Evolutionary conservation across 768 basidiomycete species (phyloP), one percentile per base, ranked within the genome.

Genomic region (Basidioascus undulatus): DNA sequence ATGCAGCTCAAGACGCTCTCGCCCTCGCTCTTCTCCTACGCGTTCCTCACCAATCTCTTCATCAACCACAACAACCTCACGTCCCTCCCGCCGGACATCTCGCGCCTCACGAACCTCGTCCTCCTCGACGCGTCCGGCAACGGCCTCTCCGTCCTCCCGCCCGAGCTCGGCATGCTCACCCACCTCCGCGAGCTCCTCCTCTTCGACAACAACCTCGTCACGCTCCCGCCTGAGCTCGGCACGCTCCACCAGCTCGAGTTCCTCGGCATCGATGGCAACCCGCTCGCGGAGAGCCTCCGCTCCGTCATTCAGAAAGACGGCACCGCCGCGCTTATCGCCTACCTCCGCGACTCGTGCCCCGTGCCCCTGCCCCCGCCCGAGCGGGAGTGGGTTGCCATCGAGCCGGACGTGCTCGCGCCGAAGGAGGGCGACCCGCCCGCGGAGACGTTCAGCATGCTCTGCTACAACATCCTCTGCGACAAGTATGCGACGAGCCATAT

Each of bases 201-300:
- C 18, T 98, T 96, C 58, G 92, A 98, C 65, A 98, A 98, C 59
- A 71, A 77, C 51, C 60, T 98, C n/a, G 62, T 69, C 30, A 76
- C 72, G 3, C 65, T 98, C 16, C 92, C 92, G 2, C 62, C 67
- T 0, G 81, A 98, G 55, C 65, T 92, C 27, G 92, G 92, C 23
- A 82, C 70, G 41, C 59, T 98, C 27, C 81, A 89, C 53, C 82
- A 86, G 55, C 66, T 98, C 37, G 82, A 81, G 55, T 83, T 82
- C 10, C 62, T 98, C 21, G 92, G 92, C 16, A 68, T 98, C 27
- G 92, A 96, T 57, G 92, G 92, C n/a, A 98, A 98, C 50, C 87
- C 87, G 3, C 59, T 98, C 32, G 81, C 89, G 41, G 61, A 71
- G 2, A 59, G 68, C 21, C 61, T 87, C 31, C 79, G 82, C 56